Conservation (phyloP, 768 basidiomycete species). For the Lactarius sanguifluus region DNA sequence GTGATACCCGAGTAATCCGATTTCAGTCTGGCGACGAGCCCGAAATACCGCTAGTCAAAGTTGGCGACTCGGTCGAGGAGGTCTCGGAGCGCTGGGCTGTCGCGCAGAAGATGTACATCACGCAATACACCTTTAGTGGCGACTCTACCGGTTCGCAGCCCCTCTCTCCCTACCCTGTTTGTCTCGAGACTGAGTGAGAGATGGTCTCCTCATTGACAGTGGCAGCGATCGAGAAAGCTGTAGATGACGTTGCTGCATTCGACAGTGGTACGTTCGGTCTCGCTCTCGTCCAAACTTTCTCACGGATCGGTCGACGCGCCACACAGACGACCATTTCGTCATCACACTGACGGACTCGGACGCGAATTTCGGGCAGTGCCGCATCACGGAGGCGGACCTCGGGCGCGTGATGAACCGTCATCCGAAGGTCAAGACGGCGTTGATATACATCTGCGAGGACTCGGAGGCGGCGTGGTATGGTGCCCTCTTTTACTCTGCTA, state of each 20-base stretch:
- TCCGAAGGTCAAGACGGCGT: slow-evolving; percentile 63
- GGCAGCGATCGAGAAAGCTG: slow-evolving; percentile 63
- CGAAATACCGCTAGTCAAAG: slow-evolving; percentile 52
- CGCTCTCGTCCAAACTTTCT: neutral
- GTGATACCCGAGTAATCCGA: neutral
- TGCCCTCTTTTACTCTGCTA: neutral
- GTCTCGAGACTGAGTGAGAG: neutral
- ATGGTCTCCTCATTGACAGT: slow-evolving; percentile 38
- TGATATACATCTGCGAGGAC: slow-evolving; percentile 69
- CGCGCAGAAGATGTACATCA: slow-evolving; percentile 65
- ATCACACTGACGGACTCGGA: slow-evolving; percentile 73
- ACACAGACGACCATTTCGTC: slow-evolving; percentile 66
- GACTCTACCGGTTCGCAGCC: slow-evolving; percentile 55
- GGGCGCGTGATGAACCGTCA: slow-evolving; percentile 56
- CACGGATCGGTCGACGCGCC: neutral
- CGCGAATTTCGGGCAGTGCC: slow-evolving; percentile 64
- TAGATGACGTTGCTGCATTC: slow-evolving; percentile 57
- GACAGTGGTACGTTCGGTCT: slow-evolving; percentile 50
- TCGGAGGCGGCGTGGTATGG: slow-evolving; percentile 61
- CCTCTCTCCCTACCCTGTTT: slow-evolving; percentile 14
- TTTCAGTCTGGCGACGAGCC: slow-evolving; percentile 62
- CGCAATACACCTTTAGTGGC: slow-evolving; percentile 68
- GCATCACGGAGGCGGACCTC: slow-evolving; percentile 59
- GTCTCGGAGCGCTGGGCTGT: slow-evolving; percentile 65
- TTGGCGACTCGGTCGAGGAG: slow-evolving; percentile 49